Percentiles rank a stretch among this genome's conserved stretches.
phyloP scores from a whole-genome alignment of 1,284 basidiomycete genomes.

The Apiotrichum gracile region DNA sequence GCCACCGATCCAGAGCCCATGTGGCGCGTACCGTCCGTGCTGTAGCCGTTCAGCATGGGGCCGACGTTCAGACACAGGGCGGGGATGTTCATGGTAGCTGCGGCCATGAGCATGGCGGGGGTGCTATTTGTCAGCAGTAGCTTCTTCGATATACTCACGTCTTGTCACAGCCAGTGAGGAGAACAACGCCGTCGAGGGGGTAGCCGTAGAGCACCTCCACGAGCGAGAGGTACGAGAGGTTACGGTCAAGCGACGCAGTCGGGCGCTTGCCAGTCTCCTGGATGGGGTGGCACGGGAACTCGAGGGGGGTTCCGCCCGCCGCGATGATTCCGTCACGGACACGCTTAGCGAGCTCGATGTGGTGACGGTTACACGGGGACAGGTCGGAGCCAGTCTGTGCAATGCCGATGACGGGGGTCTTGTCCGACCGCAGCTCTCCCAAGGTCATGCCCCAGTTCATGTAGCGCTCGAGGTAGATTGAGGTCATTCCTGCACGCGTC shows the following conservation, averaged over 20 bases:
- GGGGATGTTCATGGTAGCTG: constrained; percentile 43
- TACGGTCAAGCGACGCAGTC: constrained; percentile 44
- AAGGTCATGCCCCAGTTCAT: constrained; percentile 42
- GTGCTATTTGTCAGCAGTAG: constrained; percentile 22
- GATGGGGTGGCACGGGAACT: constrained; percentile 48
- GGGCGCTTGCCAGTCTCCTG: constrained; percentile 48
- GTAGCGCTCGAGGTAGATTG: constrained; percentile 43
- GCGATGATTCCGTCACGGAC: constrained; percentile 47
- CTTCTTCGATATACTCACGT: constrained; percentile 53
- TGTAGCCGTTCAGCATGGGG: constrained; percentile 45
- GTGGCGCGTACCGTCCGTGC: constrained; percentile 32
- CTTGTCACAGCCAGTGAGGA: constrained; percentile 47
- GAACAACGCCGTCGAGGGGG: constrained; percentile 45
- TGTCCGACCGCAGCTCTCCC: constrained; percentile 50
- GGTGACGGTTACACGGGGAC: constrained; percentile 44
- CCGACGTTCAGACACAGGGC: constrained; percentile 40
- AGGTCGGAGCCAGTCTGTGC: constrained; percentile 49
- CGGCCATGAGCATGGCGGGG: constrained; percentile 37
- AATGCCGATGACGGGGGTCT: constrained; percentile 88
- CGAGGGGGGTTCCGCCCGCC: constrained; percentile 44
- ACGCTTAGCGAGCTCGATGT: constrained; percentile 44
- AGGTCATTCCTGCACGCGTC: constrained; percentile 23
- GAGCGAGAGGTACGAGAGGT: constrained; percentile 42
- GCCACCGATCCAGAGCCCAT: constrained; percentile 44
- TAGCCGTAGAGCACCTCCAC: constrained; percentile 46